Evolutionary conservation across 2,329 filamentous ascomycete genomes (phyloP).

Genomic region (Aspergillus sp.): DNA sequence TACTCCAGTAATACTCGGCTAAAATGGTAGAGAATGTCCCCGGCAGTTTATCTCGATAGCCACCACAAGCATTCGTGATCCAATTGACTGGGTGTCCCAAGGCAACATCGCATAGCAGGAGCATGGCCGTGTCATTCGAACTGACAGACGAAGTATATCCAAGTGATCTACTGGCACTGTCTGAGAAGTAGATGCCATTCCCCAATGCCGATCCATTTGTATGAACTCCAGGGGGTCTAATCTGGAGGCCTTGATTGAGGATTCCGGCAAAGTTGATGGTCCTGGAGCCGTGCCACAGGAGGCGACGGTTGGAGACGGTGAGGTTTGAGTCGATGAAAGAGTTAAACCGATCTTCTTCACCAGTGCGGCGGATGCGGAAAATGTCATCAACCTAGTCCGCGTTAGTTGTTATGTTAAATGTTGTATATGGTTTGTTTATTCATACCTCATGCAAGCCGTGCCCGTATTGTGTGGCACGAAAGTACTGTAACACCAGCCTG

Average conservation of each 20-base stretch:
- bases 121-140: no score
- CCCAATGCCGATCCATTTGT: background rate
- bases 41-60: no score
- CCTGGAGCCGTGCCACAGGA: background rate
- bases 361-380: background rate
- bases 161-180: background rate
- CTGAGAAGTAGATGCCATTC: background rate
- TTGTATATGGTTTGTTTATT: no score
- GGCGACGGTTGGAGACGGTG: background rate
- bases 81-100: no score
- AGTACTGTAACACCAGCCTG: no score
- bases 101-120: no score
- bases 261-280: background rate
- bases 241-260: background rate
- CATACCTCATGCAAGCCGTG: no score
- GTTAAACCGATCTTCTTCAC: background rate
- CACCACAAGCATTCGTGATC: no score
- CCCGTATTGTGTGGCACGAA: no score
- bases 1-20: no score
- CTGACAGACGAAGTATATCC: no score
- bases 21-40: no score
- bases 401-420: background rate
- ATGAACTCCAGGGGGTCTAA: background rate
- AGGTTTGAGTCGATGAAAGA: background rate
- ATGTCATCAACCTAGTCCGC: background rate